Evolutionary conservation across 129 eudicot genomes (phyloP), one percentile per base, ranked within the genome.

Genomic region (Chrysanthemum seticuspe): DNA sequence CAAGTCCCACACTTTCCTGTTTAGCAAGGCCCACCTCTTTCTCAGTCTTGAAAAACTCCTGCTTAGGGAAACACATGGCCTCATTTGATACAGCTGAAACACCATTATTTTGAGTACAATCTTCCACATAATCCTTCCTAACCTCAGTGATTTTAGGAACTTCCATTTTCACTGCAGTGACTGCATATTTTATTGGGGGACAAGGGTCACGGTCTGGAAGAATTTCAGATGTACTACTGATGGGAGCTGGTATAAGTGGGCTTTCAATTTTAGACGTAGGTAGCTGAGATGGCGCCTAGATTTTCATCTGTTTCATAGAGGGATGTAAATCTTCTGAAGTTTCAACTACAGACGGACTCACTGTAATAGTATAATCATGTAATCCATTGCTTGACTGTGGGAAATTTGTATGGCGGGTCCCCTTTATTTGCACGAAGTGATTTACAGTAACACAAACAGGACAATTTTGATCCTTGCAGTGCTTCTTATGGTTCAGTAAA

Each of bases 401-500:
- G 62, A 82, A 73, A 73, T 72, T 78, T 80, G 81, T 80, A 9
- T 71, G 52, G 52, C 70, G 72, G 50, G 14, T 64, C 54, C 82
- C 84, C 53, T 78, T 87, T 16, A 31, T 60, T 56, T 85, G 87
- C 29, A 78, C 31, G 74, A 55, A 83, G 19, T 76, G 82, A 84
- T 70, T 86, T 18, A 85, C 94, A 50, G 94, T 88, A 52, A 85
- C 70, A 76, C 99, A 95, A 73, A 91, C 95, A 53, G 97, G 94
- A 68, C 99, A 95, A 31, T 66, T 81, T 44, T 82, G 65, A 73
- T 88, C 82, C 74, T 70, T 79, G 65, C 99, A 95, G 2, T 56
- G 52, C 82, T 44, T 91, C 58, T 83, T 52, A 80, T 95, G 97
- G 15, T 80, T 65, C 27, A 90, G 67, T 51, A 95, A 74, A 6